Conservation (phyloP, 73 alveolate genomes). For the Blepharisma japonicum region DNA sequence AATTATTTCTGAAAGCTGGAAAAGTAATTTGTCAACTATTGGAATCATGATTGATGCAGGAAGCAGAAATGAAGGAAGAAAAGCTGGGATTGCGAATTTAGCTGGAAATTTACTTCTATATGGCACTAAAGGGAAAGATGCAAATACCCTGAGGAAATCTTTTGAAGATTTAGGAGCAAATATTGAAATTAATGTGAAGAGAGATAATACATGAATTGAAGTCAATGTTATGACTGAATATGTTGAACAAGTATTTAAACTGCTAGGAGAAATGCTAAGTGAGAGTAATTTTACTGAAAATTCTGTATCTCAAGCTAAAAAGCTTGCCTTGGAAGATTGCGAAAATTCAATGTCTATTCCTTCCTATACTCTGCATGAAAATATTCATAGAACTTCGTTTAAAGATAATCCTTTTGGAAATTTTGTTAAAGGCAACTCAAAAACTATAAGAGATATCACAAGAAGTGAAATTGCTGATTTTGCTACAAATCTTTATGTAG, state of each 20-base stretch:
- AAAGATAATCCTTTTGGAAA: background rate
- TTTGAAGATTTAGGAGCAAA: too few relatives aligned
- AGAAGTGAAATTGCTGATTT: background rate
- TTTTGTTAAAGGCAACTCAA: background rate
- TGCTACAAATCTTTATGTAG: background rate
- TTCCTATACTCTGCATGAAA: background rate
- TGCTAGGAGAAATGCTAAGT: background rate
- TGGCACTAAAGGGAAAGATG: too few relatives aligned
- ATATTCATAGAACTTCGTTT: background rate
- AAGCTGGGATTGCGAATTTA: too few relatives aligned
- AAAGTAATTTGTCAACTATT: constrained; percentile 62
- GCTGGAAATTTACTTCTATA: too few relatives aligned
- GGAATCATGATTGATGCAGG: constrained; percentile 87
- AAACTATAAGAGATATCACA: background rate
- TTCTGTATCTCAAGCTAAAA: background rate
- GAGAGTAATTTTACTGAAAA: background rate
- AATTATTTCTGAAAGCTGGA: constrained; percentile 73
- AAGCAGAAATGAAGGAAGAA: constrained; percentile 60
- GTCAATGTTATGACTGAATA: background rate
- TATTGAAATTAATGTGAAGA: too few relatives aligned
- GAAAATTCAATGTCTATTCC: background rate
- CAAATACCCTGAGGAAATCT: too few relatives aligned
- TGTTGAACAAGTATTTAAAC: background rate
- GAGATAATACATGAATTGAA: too few relatives aligned
- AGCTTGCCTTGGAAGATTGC: background rate